Conservation (phyloP, 106 monocot species). For the Gastrodia elata region DNA sequence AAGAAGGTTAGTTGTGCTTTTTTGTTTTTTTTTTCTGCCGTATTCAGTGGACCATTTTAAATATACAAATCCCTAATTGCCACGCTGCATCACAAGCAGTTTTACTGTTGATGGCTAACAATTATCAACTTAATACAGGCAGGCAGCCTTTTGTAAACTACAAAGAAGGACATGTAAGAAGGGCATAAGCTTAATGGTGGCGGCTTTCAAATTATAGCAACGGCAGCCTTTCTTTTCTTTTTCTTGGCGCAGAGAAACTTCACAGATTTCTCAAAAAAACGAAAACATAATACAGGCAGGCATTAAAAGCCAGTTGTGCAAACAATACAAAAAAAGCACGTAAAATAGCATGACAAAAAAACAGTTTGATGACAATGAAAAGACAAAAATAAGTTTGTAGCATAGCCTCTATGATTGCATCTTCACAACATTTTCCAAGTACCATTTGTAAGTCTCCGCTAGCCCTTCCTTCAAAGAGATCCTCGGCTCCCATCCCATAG, state of each 20-base stretch:
- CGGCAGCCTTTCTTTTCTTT: constrained; percentile 6
- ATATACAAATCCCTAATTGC: not conserved
- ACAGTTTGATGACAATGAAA: no score
- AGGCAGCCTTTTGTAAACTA: not conserved
- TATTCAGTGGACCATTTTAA: not conserved
- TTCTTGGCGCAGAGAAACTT: constrained; percentile 83
- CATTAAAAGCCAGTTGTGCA: no score
- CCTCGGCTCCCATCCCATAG: constrained; percentile 73
- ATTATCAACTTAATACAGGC: not conserved
- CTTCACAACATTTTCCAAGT: constrained; percentile 50
- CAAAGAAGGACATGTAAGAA: not conserved
- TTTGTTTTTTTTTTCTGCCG: not conserved
- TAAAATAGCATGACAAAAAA: no score
- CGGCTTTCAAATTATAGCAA: not conserved
- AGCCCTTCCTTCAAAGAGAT: constrained; percentile 63
- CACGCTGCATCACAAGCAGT: not conserved
- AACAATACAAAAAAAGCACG: no score
- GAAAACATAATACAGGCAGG: no score
- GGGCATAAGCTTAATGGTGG: not conserved
- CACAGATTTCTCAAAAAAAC: constrained; percentile 68
- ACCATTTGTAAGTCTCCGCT: constrained; percentile 88
- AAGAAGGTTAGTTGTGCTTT: constrained; percentile 43
- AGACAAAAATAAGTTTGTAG: no score
- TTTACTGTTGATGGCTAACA: not conserved
- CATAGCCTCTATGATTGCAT: not conserved